Evolutionary conservation across 345 rosid genomes (phyloP), one percentile per base, ranked within the genome.

Genomic region (Hevea brasiliensis): DNA sequence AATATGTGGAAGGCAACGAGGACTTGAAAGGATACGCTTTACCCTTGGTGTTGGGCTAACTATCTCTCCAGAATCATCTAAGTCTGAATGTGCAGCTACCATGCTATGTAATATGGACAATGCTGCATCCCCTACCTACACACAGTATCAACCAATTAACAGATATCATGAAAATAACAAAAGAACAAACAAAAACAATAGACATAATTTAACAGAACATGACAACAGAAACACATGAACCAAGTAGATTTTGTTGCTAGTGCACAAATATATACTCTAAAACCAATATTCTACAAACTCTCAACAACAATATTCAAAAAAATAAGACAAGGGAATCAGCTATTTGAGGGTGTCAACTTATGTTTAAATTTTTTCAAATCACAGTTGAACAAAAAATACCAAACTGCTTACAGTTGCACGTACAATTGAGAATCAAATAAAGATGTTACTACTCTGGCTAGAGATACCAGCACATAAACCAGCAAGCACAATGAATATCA

Each of bases 21-120:
- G 78, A 83, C 99, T 95, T 81, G 99, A 95, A 83, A 95, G 78
- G 67, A 95, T 95, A 74, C 96, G 55, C 78, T 95, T 95, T 58
- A 95, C 99, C 85, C 93, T 87, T 54, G 99, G 99, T 61, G 99
- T 95, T 79, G 99, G 99, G 55, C 98, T 95, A 64, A 95, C 99
- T 74, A 95, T 87, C 87, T 95, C 99, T 80, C 99, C 99, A 65
- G 99, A 98, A 77, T 95, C 99, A 84, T 95, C 99, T 74, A 95
- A 79, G 84, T 95, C 99, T 75, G 99, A 95, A 89, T 93, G 99
- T 48, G 98, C 96, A 69, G 94, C 89, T 75, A 91, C 99, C 99
- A 95, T 95, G 88, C 94, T 87, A 76, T 92, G 99, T 83, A 95
- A 79, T 80, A 95, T 90, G 70, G 91, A 88, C 76, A 91, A 86